These are phyloP conservation scores for Collariella sp. DNA, from an alignment of 495 filamentous ascomycete genomes.

Conservation along the genomic window DNA sequence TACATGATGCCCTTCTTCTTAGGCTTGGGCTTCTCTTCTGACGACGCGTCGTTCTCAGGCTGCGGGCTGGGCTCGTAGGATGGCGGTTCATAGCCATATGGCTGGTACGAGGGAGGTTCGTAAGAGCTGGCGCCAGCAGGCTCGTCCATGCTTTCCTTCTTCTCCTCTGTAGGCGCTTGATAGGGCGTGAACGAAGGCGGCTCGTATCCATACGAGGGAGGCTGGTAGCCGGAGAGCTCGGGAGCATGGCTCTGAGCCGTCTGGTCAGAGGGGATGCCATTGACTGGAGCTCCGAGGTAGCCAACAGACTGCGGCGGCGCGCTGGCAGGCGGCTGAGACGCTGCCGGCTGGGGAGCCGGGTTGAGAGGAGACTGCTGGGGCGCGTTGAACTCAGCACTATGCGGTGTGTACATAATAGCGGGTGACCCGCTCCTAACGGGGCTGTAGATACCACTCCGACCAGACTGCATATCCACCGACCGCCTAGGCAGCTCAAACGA, in stretches of 20 bases:
- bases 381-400: constrained; percentile 7
- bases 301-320: constrained; percentile 22
- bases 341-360: constrained; percentile 8
- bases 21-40: constrained; percentile 39
- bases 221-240: constrained; percentile 27
- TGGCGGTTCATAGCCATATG: constrained; percentile 46
- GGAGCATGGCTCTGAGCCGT: constrained; percentile 4
- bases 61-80: constrained; percentile 46
- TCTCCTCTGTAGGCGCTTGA: constrained; percentile 27
- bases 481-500: constrained; percentile 38
- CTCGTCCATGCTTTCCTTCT: constrained; percentile 11
- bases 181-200: constrained; percentile 31
- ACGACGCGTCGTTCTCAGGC: constrained; percentile 27
- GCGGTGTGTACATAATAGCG: constrained; percentile 26
- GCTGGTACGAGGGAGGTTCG: constrained; percentile 44
- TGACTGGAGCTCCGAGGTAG: constrained; percentile 9
- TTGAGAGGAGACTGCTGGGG: constrained; percentile 14
- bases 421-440: constrained; percentile 22
- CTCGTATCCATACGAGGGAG: constrained; percentile 37
- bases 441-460: constrained; percentile 27
- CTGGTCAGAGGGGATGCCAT: background rate
- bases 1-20: constrained; percentile 79
- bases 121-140: constrained; percentile 29
- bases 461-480: constrained; percentile 35
- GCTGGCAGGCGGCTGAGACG: constrained; percentile 5